Conservation (phyloP, 179 eudicot genomes). For the Patellifolia procumbens region DNA sequence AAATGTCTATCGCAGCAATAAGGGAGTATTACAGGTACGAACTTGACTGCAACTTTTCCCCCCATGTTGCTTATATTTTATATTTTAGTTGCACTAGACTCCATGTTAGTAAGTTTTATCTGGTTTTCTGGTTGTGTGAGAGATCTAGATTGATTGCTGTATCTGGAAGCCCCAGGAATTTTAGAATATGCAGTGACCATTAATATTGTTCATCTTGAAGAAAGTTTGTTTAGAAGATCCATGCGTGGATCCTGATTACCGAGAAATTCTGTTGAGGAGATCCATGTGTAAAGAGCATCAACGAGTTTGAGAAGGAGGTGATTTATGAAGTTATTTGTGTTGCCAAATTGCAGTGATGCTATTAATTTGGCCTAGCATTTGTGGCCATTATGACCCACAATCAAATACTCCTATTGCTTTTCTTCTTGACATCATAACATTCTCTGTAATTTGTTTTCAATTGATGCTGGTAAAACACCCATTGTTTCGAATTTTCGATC, state of each 20-base stretch:
- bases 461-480: no score
- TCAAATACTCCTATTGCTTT: no score
- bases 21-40: conserved; percentile 88
- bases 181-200: neutral
- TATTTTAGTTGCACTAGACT: neutral
- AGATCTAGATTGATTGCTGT: neutral
- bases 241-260: neutral
- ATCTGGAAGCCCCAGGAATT: neutral
- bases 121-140: neutral
- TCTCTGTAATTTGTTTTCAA: no score
- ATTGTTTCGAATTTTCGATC: no score
- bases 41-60: neutral
- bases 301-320: neutral
- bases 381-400: no score
- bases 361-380: no score
- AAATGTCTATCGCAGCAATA: conserved; percentile 65
- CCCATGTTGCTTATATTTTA: neutral
- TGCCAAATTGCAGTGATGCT: no score
- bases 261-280: no score
- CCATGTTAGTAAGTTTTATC: neutral
- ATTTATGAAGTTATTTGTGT: no score
- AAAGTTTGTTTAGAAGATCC: neutral
- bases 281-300: neutral
- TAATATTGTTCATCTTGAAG: neutral
- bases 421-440: no score